These are phyloP conservation scores for Cystoisospora suis DNA, from an alignment of 169 alveolate genomes.

Conservation along the genomic window DNA sequence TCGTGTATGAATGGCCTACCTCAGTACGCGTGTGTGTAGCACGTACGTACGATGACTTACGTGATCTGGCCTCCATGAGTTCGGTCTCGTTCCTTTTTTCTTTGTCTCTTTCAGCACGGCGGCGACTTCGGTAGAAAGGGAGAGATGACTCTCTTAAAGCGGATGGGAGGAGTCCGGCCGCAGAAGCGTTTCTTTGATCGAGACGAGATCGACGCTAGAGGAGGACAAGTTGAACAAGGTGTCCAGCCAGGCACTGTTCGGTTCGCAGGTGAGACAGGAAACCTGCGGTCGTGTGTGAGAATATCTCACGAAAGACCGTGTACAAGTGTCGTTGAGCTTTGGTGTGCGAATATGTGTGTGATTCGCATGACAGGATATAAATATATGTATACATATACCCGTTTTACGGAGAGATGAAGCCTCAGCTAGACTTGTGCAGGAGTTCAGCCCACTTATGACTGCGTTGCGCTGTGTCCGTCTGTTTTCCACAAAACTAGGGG, in stretches of 20 bases:
- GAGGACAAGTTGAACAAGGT: conserved; percentile 57
- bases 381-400: neutral
- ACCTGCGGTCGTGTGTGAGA: neutral
- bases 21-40: too few relatives aligned
- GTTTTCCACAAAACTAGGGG: too few relatives aligned
- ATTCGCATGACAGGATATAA: neutral
- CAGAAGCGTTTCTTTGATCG: conserved; percentile 48
- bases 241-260: conserved; percentile 38
- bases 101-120: neutral
- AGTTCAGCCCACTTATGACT: too few relatives aligned
- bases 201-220: conserved; percentile 41
- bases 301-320: neutral
- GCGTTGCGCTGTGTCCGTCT: too few relatives aligned
- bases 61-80: too few relatives aligned
- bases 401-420: neutral
- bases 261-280: conserved; percentile 35
- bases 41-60: too few relatives aligned
- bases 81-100: neutral
- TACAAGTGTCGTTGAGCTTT: neutral
- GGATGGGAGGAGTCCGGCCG: conserved; percentile 34
- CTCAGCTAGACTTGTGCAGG: too few relatives aligned
- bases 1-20: too few relatives aligned
- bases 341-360: neutral
- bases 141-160: conserved; percentile 12
- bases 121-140: neutral